A percentile compares a stretch with the other conserved stretches of the same genome.
phyloP scores from a whole-genome alignment of 495 filamentous ascomycete species.

The Trichoderma gamsii region DNA sequence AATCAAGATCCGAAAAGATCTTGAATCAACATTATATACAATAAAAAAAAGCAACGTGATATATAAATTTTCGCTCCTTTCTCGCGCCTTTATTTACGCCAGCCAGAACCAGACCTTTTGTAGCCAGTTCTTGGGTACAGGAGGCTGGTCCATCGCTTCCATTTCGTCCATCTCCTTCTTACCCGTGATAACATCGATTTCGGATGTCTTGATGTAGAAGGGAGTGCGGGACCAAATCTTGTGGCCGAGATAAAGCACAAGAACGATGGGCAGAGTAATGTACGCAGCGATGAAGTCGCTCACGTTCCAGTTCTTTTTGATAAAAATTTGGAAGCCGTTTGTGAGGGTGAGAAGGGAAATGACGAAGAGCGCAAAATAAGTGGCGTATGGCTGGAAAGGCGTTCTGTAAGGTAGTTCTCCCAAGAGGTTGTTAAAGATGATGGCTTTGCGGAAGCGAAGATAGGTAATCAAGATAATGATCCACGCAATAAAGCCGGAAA shows the following conservation, averaged over 20 bases:
- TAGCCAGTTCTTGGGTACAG: slow-evolving; percentile 11
- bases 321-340: slow-evolving; percentile 44
- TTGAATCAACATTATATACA: slow-evolving; percentile 10
- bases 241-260: slow-evolving; percentile 37
- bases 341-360: slow-evolving; percentile 39
- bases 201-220: slow-evolving; percentile 23
- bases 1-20: background rate
- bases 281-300: slow-evolving; percentile 42
- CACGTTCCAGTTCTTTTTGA: slow-evolving; percentile 29
- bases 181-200: slow-evolving; percentile 42
- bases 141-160: slow-evolving; percentile 26
- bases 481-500: slow-evolving; percentile 45
- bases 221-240: slow-evolving; percentile 33
- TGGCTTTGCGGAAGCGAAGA: slow-evolving; percentile 41
- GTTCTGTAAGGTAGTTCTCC: slow-evolving; percentile 37
- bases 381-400: slow-evolving; percentile 36
- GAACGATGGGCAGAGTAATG: slow-evolving; percentile 42
- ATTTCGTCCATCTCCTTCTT: slow-evolving; percentile 40
- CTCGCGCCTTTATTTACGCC: background rate
- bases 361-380: slow-evolving; percentile 33
- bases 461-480: slow-evolving; percentile 44
- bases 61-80: background rate
- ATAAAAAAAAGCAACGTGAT: background rate
- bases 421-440: slow-evolving; percentile 32
- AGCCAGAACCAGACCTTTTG: slow-evolving; percentile 17